A percentile compares a stretch with the other conserved stretches of the same genome.
These are phyloP conservation scores for Kwoniella mangroviensis DNA, from an alignment of 768 basidiomycete species.

Conservation along the genomic window DNA sequence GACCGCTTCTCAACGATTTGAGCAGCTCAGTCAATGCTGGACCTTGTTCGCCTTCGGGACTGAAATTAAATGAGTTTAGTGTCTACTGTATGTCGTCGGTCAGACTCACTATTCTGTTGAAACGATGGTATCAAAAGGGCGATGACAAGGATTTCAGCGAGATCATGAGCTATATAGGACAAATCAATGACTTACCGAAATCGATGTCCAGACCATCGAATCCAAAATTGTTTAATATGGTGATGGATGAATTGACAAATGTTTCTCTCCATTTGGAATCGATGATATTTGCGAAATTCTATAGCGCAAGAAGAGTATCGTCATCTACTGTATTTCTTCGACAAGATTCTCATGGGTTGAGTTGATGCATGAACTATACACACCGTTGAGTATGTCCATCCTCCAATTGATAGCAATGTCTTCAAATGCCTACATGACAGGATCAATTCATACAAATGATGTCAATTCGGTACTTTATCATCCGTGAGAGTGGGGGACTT, in stretches of 20 bases:
- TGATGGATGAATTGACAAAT: conserved; percentile 78
- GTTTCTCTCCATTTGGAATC: conserved; percentile 67
- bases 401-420: conserved; percentile 81
- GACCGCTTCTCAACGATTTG: neutral
- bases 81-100: neutral
- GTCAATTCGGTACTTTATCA: no score
- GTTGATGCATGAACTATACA: no score
- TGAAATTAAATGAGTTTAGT: neutral
- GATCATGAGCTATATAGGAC: neutral
- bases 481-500: no score
- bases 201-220: conserved; percentile 68
- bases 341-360: no score
- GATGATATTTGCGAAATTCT: conserved; percentile 79
- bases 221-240: conserved; percentile 84
- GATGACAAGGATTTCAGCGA: no score
- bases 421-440: no score
- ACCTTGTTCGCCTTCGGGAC: conserved; percentile 10
- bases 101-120: conserved; percentile 6
- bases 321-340: no score
- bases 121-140: no score
- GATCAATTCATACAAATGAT: no score
- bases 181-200: neutral
- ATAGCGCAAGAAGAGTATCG: no score
- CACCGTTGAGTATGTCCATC: conserved; percentile 67
- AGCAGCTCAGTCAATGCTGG: conserved; percentile 13